Conservation (phyloP, 2,329 filamentous ascomycete genomes). For the Elsinoe ampelina region DNA sequence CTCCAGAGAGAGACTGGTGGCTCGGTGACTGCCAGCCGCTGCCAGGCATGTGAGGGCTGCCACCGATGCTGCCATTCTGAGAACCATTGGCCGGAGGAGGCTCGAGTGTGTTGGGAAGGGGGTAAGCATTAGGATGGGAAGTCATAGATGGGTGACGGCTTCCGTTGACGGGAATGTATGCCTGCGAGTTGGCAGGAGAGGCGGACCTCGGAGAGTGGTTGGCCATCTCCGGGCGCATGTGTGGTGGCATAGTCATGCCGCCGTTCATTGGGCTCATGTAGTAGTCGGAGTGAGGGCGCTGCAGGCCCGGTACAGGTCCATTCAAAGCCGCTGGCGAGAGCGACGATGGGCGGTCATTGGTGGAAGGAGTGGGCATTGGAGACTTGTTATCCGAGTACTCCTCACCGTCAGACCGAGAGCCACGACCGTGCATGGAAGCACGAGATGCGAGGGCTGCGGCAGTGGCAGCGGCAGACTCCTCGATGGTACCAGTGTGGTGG, state of each 20-base stretch:
- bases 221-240: constrained; percentile 67
- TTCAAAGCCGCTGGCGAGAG: constrained; percentile 73
- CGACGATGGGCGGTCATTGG: constrained; percentile 66
- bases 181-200: constrained; percentile 54
- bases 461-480: constrained; percentile 83
- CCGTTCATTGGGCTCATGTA: constrained; percentile 67
- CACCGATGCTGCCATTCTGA: constrained; percentile 62
- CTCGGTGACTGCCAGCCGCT: constrained; percentile 82
- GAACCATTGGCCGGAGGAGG: constrained; percentile 69
- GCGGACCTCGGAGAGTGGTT: constrained; percentile 59
- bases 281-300: constrained; percentile 60
- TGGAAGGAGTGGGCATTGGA: constrained; percentile 71
- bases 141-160: constrained; percentile 54
- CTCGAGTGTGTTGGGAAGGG: constrained; percentile 65
- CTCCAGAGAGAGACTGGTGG: constrained; percentile 62
- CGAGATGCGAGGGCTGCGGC: constrained; percentile 68
- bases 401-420: constrained; percentile 56
- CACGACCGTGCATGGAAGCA: constrained; percentile 35
- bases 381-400: constrained; percentile 63
- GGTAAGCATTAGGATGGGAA: constrained; percentile 60
- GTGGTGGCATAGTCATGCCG: constrained; percentile 55
- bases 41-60: constrained; percentile 75
- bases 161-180: constrained; percentile 48
- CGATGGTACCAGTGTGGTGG: constrained; percentile 87
- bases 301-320: constrained; percentile 58